A percentile compares a stretch with the other conserved stretches of the same genome.
These are phyloP conservation scores for Carnegiea gigantea DNA, from an alignment of 179 eudicot genomes.

Conservation along the genomic window DNA sequence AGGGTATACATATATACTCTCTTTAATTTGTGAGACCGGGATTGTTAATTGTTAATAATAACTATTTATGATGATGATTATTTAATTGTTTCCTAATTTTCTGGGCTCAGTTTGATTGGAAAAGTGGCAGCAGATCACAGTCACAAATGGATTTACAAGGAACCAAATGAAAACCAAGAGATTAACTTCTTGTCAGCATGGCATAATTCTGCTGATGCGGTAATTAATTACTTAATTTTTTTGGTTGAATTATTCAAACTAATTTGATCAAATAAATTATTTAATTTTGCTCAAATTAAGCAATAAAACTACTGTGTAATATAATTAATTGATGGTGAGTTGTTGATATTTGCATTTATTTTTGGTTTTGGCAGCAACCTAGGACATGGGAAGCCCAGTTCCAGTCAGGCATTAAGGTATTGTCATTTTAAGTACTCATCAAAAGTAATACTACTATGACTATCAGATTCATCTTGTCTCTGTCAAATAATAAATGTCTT, in stretches of 20 bases:
- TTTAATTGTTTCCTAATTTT: not conserved
- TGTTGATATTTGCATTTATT: constrained; percentile 3
- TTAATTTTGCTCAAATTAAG: not conserved
- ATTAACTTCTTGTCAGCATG: constrained; percentile 51
- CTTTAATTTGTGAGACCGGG: too few species aligned
- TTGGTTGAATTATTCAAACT: not conserved
- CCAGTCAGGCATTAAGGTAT: constrained; percentile 56
- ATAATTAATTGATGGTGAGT: too few species aligned
- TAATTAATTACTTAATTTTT: constrained; percentile 1
- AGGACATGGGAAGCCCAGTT: constrained; percentile 61
- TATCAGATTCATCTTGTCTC: constrained; percentile 18
- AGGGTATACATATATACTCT: constrained; percentile 31
- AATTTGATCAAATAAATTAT: not conserved
- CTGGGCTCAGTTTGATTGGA: constrained; percentile 40
- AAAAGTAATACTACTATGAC: not conserved
- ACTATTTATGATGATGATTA: not conserved
- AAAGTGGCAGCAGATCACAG: constrained; percentile 59
- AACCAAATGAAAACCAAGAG: constrained; percentile 47
- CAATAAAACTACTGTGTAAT: too few species aligned
- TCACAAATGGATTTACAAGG: constrained; percentile 56
- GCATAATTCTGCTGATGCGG: constrained; percentile 50
- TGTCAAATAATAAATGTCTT: constrained; percentile 13
- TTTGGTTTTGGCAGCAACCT: constrained; percentile 39
- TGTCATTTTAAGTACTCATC: not conserved
- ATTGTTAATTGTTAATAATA: too few species aligned